A percentile compares a stretch with the other conserved stretches of the same genome.
phyloP scores from a whole-genome alignment of 1,139 yeast species.

The Kodamaea suecica region DNA sequence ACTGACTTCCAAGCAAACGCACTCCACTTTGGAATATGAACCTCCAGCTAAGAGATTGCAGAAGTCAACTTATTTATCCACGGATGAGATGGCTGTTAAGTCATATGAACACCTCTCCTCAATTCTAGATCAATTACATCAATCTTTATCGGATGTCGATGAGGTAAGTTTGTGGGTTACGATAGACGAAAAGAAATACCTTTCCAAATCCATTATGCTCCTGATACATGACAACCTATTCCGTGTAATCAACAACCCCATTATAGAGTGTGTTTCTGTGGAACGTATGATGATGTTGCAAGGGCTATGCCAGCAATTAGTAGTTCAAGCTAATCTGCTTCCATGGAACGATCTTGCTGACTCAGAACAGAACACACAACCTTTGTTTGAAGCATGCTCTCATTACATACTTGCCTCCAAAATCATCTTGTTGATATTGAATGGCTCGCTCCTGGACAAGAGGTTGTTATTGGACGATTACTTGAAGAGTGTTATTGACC shows the following conservation, averaged over 20 bases:
- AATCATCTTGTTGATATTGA: slow-evolving; percentile 40
- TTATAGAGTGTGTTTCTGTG: slow-evolving; percentile 7
- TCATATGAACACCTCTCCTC: slow-evolving; percentile 4
- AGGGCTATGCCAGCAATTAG: slow-evolving; percentile 8
- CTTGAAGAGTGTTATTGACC: slow-evolving; percentile 38
- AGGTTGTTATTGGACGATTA: slow-evolving; percentile 45
- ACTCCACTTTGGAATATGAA: slow-evolving; percentile 1
- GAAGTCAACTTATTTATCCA: slow-evolving; percentile 10
- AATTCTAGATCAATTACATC: slow-evolving; percentile 5
- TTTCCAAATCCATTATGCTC: slow-evolving; percentile 6
- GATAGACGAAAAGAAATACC: slow-evolving; percentile 4
- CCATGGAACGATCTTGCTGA: slow-evolving; percentile 7
- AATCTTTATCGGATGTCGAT: slow-evolving; percentile 5
- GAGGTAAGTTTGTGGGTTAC: slow-evolving; percentile 6
- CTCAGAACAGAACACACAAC: background rate
- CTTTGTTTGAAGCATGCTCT: slow-evolving; percentile 9
- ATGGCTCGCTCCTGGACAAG: slow-evolving; percentile 39
- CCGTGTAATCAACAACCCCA: slow-evolving; percentile 4
- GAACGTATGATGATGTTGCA: slow-evolving; percentile 10
- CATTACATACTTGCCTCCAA: slow-evolving; percentile 36
- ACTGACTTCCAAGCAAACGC: background rate
- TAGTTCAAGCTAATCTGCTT: slow-evolving; percentile 6
- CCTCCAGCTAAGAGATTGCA: slow-evolving; percentile 9
- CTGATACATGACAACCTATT: slow-evolving; percentile 8
- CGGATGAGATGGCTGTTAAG: slow-evolving; percentile 7